phyloP scores from a whole-genome alignment of 768 basidiomycete genomes.

The Favolaschia claudopus region DNA sequence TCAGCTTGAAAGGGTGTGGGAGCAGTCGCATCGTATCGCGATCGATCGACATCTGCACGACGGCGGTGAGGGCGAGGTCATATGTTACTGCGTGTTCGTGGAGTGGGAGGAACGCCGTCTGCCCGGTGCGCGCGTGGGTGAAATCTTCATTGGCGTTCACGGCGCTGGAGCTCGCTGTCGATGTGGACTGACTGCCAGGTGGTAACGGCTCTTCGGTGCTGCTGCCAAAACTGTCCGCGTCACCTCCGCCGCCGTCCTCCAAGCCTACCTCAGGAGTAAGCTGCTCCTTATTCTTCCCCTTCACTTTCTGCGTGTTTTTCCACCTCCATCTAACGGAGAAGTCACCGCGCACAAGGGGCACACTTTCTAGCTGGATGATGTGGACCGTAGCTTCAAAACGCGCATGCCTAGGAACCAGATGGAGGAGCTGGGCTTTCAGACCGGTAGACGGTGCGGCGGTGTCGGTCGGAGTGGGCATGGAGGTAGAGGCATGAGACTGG shows the following conservation, averaged over 20 bases:
- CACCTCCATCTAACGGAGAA: constrained; percentile 79
- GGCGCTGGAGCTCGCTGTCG: neutral
- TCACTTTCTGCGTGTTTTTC: constrained; percentile 53
- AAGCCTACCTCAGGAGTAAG: neutral
- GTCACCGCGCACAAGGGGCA: constrained; percentile 75
- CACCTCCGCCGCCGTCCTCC: constrained; percentile 6
- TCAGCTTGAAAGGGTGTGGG: constrained; percentile 70
- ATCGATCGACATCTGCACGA: constrained; percentile 67
- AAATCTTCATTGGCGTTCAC: neutral
- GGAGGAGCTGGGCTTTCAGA: constrained; percentile 65
- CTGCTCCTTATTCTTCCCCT: constrained; percentile 34
- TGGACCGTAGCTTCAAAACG: constrained; percentile 67
- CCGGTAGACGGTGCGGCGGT: constrained; percentile 27
- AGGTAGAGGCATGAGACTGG: too few species aligned
- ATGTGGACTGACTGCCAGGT: neutral
- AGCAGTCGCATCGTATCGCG: constrained; percentile 58
- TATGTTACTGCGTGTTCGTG: constrained; percentile 72
- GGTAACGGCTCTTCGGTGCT: constrained; percentile 9
- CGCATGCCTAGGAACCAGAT: constrained; percentile 70
- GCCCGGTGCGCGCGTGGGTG: constrained; percentile 56
- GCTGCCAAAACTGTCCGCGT: constrained; percentile 10
- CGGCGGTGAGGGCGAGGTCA: constrained; percentile 62
- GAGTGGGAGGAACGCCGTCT: constrained; percentile 65
- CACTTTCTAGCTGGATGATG: constrained; percentile 73
- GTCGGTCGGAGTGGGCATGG: too few species aligned